Base-by-base conservation (phyloP, 345 rosid genomes). In the Heritiera littoralis region DNA sequence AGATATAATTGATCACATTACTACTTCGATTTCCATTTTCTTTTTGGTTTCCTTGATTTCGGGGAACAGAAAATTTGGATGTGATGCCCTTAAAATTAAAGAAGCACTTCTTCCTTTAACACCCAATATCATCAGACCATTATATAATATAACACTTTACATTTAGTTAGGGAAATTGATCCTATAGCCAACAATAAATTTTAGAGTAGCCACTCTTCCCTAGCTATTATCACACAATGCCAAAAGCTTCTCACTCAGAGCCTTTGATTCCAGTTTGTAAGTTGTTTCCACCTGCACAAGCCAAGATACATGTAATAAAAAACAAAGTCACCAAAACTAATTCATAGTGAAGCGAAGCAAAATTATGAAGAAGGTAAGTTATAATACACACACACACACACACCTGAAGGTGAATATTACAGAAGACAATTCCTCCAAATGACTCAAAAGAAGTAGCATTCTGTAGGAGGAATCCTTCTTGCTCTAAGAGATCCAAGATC, bases 371-470 rank as follows among this genome's bases (percentile, higher is more conserved):
- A 2, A 20, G 23, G 15, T 7, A 20, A 59, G 54, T 7, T 59
- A 20, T 8, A 0, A 23, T 9, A 59, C 8, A 51, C 6, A 0
- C 6, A 23, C 5, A 12, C 0, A 18, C 1, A 35, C 8, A 14
- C 14, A 72, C 60, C 58, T 71, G 60, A 15, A 71, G 85, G 78
- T 54, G 58, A 54, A 54, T 15, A 15, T 54, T 54, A 17, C 15
- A 54, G 20, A 54, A 54, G 7, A 54, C 1, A 7, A 54, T 54
- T 54, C 58, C 20, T 17, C 20, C 58, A 54, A 54, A 54, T 54
- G 58, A 54, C 58, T 54, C 58, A 54, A 54, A 54, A 5, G 20
- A 54, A 54, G 58, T 17, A 54, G 58, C 2, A 54, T 54, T 15
- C 5, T 5, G 58, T 17, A 54, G 2, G 20, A 54, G 20, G 58